Conservation (phyloP, 148 eudicot species). For the Nepenthes gracilis region DNA sequence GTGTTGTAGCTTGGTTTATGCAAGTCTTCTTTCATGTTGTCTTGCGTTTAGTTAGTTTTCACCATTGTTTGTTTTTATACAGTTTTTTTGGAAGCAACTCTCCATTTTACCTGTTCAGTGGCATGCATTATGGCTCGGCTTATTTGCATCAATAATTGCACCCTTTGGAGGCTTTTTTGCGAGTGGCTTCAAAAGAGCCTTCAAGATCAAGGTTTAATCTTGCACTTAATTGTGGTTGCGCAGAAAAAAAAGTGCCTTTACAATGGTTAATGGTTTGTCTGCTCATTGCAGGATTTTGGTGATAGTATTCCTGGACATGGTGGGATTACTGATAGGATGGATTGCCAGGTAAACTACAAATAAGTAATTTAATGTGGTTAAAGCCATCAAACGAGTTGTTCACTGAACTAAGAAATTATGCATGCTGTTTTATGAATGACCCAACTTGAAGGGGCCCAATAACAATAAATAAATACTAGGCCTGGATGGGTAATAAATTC, state of each 20-base stretch:
- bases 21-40: background rate
- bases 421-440: too few species aligned
- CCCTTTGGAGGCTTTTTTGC: conserved; percentile 99
- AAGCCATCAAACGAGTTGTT: too few species aligned
- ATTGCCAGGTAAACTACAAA: conserved; percentile 63
- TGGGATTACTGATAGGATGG: conserved; percentile 97
- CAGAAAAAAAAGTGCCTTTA: background rate
- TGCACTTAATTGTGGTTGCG: background rate
- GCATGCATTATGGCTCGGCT: conserved; percentile 87
- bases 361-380: background rate
- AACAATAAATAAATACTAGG: too few species aligned
- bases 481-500: too few species aligned
- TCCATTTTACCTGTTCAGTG: conserved; percentile 83
- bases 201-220: conserved; percentile 75
- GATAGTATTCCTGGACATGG: conserved; percentile 99
- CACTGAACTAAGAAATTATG: too few species aligned
- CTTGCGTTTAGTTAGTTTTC: background rate
- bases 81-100: conserved; percentile 85
- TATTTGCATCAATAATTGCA: conserved; percentile 90
- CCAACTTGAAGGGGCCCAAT: too few species aligned
- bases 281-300: conserved; percentile 71
- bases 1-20: background rate
- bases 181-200: conserved; percentile 96
- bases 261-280: background rate
- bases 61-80: conserved; percentile 15